Conservation (phyloP, 345 rosid genomes). For the Orychophragmus violaceus region DNA sequence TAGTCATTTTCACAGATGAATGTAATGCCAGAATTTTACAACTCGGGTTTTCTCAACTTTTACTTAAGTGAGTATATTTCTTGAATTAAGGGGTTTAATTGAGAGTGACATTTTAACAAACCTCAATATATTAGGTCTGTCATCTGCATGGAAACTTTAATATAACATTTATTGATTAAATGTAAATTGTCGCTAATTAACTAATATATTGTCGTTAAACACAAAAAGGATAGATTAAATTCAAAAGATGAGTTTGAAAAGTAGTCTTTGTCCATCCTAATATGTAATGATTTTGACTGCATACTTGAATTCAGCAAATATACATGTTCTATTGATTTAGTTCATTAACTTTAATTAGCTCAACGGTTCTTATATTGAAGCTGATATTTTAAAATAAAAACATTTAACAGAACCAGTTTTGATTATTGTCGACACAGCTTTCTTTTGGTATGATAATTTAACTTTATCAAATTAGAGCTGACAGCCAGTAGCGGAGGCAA, state of each 20-base stretch:
- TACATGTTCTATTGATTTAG: conserved; percentile 13
- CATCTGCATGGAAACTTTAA: conserved; percentile 20
- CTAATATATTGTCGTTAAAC: conserved; percentile 15
- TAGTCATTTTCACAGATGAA: background rate
- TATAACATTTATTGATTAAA: background rate
- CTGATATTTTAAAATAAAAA: background rate
- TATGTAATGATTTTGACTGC: conserved; percentile 8
- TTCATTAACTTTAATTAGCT: conserved; percentile 35
- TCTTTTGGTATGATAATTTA: conserved; percentile 7
- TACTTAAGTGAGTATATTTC: conserved; percentile 17
- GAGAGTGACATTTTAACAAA: conserved; percentile 37
- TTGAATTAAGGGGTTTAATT: conserved; percentile 19
- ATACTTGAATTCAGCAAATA: conserved; percentile 11
- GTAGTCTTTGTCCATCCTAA: conserved; percentile 7
- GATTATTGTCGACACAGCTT: background rate
- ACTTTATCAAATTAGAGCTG: background rate
- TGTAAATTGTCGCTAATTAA: conserved; percentile 2
- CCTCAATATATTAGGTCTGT: conserved; percentile 19
- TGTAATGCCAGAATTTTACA: conserved; percentile 20
- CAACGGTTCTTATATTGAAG: conserved; percentile 22
- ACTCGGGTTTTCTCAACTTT: conserved; percentile 12
- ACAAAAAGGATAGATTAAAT: conserved; percentile 4
- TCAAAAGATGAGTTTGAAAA: conserved; percentile 12
- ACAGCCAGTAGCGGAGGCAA: too few species aligned
- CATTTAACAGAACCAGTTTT: background rate